Base-by-base conservation (phyloP, 2,329 filamentous ascomycete genomes). In the Trichophyton equinum region DNA sequence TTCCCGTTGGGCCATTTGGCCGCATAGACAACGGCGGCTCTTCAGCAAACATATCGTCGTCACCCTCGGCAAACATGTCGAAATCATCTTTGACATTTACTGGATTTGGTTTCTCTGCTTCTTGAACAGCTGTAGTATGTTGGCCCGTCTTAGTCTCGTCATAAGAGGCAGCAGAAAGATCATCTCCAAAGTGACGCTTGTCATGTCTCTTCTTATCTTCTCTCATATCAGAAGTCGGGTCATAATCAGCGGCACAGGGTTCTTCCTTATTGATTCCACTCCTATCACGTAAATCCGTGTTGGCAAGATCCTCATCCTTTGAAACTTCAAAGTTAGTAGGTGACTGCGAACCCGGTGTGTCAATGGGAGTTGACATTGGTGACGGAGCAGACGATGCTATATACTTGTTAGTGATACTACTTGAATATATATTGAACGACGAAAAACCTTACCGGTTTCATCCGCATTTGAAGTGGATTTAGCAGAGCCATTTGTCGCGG, bases 231-330 rank as follows among this genome's bases (percentile, higher is more conserved):
- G 85, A 79, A 1, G 86, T 94, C 1, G 91, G 91, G 69, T 96
- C 89, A 71, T 96, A 96, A 72, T 96, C 89, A 62, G 90, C 91
- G 53, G 91, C 91, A n/a, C 91, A 96, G 4, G 89, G 88, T 5
- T 87, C 89, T 68, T 94, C 86, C 59, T 82, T 81, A 53, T 84
- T 82, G 64, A 74, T 73, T 65, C 71, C 71, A 47, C 71, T 66
- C 64, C 74, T 66, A 65, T 73, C 65, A 61, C 70, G 66, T 64
- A 62, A 64, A 67, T 69, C 65, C 64, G 72, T 66, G 69, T 89
- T 88, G 72, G 84, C 82, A 65, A 89, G 79, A 65, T 85, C 82
- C 61, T 83, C 79, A 69, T 89, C 87, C 67, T 85, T 82, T 67
- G 82, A 76, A 67, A 89, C 79, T 62, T 84, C 81, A 64, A 89